Percentiles rank a stretch among this genome's conserved stretches.
Conservation (phyloP, 345 rosid species). For the Bretschneidera sinensis region DNA sequence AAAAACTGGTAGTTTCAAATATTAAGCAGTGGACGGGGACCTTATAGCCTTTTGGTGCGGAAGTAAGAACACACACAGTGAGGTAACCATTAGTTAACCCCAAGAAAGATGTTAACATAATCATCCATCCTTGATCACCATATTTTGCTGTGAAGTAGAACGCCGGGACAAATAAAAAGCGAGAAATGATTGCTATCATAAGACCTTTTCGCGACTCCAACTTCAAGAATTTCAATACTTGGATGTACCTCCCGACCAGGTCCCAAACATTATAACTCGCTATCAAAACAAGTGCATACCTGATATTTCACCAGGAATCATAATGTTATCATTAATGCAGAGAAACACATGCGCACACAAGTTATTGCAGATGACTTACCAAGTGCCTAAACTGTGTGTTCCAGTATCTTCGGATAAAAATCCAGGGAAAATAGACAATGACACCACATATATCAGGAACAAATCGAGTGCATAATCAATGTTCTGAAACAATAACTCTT, state of each 20-base stretch:
- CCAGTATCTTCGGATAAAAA: conserved; percentile 85
- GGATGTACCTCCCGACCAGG: conserved; percentile 56
- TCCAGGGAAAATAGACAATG: conserved; percentile 82
- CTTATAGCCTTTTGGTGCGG: conserved; percentile 84
- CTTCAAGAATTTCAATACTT: conserved; percentile 38
- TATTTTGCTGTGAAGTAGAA: conserved; percentile 77
- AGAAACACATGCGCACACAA: neutral
- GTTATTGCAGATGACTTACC: conserved; percentile 35
- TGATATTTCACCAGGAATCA: conserved; percentile 17
- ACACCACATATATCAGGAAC: conserved; percentile 53
- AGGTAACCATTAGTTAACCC: conserved; percentile 73
- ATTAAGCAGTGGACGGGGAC: conserved; percentile 20
- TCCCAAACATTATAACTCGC: conserved; percentile 71
- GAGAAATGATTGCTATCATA: conserved; percentile 32
- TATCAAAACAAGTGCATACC: conserved; percentile 73
- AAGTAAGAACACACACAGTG: conserved; percentile 70
- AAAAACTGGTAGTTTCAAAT: neutral
- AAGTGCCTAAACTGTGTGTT: conserved; percentile 54
- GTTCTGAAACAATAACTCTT: conserved; percentile 44
- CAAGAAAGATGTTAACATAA: conserved; percentile 61
- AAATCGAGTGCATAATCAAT: conserved; percentile 55
- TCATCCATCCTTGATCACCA: conserved; percentile 88
- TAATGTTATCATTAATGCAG: neutral
- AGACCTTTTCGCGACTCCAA: conserved; percentile 62
- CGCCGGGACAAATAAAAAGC: conserved; percentile 56